Conservation (phyloP, 331 rosid genomes). For the Telfairia occidentalis region DNA sequence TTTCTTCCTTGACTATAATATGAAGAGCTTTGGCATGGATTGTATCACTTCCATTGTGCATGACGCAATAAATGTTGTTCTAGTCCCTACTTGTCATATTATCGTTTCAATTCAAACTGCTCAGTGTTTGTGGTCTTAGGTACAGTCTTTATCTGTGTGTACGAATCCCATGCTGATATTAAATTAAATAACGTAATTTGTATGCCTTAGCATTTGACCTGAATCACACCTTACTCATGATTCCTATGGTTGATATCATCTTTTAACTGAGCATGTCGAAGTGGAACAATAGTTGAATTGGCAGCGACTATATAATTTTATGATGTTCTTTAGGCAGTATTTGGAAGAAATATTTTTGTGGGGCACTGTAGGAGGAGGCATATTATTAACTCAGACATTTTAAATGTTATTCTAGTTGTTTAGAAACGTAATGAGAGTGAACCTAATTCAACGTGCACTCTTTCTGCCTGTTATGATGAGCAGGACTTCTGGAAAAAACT, state of each 20-base stretch:
- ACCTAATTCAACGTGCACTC: not conserved
- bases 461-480: constrained; percentile 4
- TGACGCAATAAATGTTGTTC: not conserved
- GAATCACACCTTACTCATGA: not conserved
- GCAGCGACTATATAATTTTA: not conserved
- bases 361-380: not conserved
- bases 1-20: not conserved
- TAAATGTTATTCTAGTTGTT: not conserved
- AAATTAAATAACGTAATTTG: not conserved
- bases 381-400: not conserved
- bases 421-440: not conserved
- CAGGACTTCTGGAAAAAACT: not conserved
- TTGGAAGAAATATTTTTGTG: not conserved
- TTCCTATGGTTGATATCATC: not conserved
- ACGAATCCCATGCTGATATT: not conserved
- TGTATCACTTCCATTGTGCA: not conserved
- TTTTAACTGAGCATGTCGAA: not conserved
- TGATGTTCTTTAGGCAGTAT: not conserved
- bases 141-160: not conserved
- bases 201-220: not conserved
- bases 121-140: not conserved
- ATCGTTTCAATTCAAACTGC: not conserved
- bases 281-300: not conserved
- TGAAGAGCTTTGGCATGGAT: not conserved
- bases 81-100: not conserved